Base-by-base conservation (phyloP, 495 filamentous ascomycete genomes). In the Neurospora sp. region DNA sequence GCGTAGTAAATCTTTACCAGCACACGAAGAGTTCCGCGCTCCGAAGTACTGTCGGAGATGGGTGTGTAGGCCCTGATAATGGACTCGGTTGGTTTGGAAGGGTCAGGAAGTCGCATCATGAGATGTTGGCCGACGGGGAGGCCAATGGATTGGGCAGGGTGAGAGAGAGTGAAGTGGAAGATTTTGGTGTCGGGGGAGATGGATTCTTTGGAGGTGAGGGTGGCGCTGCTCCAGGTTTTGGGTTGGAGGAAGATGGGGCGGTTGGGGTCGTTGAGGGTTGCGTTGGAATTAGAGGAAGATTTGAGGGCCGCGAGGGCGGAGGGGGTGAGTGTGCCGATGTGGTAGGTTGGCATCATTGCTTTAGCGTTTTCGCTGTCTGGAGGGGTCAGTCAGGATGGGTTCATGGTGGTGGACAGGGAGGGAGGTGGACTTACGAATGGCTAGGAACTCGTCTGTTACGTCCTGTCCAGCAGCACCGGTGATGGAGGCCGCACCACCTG, bases 11-110 rank as follows among this genome's bases (percentile, higher is more conserved):
- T 84, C 79, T 98, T 98, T 71, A 98, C 84, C 1, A 98, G 86
- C 9, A 98, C 82, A 48, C 92, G 87, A 70, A 97, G 81, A 17
- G 81, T 83, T 6, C 94, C 95, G 69, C 82, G 81, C 40, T 89
- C 83, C 0, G 53, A 61, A 5, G 78, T 78, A 9, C 82, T 86
- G 22, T 90, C 84, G 0, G 93, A 94, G 68, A 97, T 89, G 7
- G 95, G 95, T 3, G 95, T 98, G 80, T 98, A 98, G 3, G 91
- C 89, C 40, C 95, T 87, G 77, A 97, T 94, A 75, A 97, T 91
- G 40, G 89, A 83, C 78, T 94, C 89, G 20, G 87, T 80, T 3
- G 88, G 90, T 2, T 61, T 61, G 3, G 82, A 85, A 1, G 90
- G 87, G 78, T 96, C 92, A 71, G 87, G 87, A 38, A 97, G 83